phyloP scores from a whole-genome alignment of 305 asterid genomes.

The Plantago lanceolata region DNA sequence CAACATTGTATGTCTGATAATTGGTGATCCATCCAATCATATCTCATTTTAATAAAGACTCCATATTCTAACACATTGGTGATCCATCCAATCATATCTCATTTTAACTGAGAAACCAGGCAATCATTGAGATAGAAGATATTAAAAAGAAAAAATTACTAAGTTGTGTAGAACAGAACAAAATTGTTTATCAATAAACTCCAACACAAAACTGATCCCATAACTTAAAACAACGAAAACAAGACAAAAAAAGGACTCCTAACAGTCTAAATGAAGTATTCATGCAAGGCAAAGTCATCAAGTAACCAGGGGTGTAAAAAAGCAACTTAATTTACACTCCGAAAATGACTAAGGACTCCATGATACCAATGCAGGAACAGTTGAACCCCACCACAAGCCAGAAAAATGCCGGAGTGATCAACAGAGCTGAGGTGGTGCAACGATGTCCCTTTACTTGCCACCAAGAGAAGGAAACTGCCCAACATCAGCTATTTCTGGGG shows the following conservation, averaged over 20 bases:
- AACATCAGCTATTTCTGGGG: slow-evolving; percentile 48
- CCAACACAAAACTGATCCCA: slow-evolving; percentile 41
- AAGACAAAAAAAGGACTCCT: slow-evolving; percentile 21
- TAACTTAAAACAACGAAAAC: slow-evolving; percentile 13
- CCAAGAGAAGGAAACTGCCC: slow-evolving; percentile 60
- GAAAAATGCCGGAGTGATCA: not conserved
- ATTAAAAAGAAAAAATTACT: not conserved
- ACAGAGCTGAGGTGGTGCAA: slow-evolving; percentile 10
- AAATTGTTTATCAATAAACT: slow-evolving; percentile 32
- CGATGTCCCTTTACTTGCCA: slow-evolving; percentile 33
- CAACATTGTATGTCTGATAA: too few species aligned
- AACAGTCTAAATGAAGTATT: slow-evolving; percentile 27
- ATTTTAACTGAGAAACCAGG: too few species aligned
- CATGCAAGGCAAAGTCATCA: slow-evolving; percentile 34
- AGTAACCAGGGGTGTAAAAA: slow-evolving; percentile 26
- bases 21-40: too few species aligned
- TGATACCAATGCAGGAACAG: slow-evolving; percentile 23
- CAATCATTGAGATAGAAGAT: not conserved
- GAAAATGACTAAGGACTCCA: slow-evolving; percentile 26
- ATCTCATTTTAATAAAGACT: too few species aligned
- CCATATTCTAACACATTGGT: too few species aligned
- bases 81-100: too few species aligned
- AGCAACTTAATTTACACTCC: slow-evolving; percentile 56
- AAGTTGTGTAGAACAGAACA: slow-evolving; percentile 18
- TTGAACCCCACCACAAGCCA: slow-evolving; percentile 22